Evolutionary conservation across 192 early-diverging fungal species (phyloP), one percentile per base, ranked within the genome.

Genomic region (Backusella parvicylindrica): DNA sequence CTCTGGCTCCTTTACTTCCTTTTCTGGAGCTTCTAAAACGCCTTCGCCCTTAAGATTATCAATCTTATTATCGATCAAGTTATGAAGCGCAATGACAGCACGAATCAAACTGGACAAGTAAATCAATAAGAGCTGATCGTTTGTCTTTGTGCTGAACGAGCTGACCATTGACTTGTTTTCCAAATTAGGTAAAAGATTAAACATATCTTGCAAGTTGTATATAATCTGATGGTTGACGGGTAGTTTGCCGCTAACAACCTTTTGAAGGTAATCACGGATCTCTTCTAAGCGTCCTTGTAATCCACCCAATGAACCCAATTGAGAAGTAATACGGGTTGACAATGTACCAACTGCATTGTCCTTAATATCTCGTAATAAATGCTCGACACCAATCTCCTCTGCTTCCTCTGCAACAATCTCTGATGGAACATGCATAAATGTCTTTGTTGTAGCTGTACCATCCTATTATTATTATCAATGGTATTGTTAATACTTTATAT

Each of bases 341-440:
- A 99, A 84, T 21, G 96, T 95, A 2, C 98, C 97, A 31, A 94
- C 92, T n/a, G 95, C 89, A 68, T 91, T 97, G 83, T 99, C 98
- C 82, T 98, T 99, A 80, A 99, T 97, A 79, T 99, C 98, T 72
- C 98, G 91, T 68, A 99, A 86, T 78, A 99, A 85, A 74, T 99
- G 98, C 80, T 99, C 98, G 1, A 99, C 98, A 37, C 98, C 98
- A 82, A 99, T 99, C 80, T 99, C 98, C 86, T 99, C 98, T n/a
- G 97, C 95, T 84, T 99, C 98, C 81, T 99, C 98, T 5, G 98
- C 98, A 41, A 96, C 97, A 73, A 99, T 97, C 64, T 93, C 89
- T 13, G 96, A 96, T 1, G 94, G 95, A 26, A 98, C 92, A 80
- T 99, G 97, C 79, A 95, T 91, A 85, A 99, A 99, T 5, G 98